Percentiles rank a stretch among this genome's conserved stretches.
Evolutionary conservation across 352 stramenopile species (phyloP).

Genomic region (Globisporangium alternatum): DNA sequence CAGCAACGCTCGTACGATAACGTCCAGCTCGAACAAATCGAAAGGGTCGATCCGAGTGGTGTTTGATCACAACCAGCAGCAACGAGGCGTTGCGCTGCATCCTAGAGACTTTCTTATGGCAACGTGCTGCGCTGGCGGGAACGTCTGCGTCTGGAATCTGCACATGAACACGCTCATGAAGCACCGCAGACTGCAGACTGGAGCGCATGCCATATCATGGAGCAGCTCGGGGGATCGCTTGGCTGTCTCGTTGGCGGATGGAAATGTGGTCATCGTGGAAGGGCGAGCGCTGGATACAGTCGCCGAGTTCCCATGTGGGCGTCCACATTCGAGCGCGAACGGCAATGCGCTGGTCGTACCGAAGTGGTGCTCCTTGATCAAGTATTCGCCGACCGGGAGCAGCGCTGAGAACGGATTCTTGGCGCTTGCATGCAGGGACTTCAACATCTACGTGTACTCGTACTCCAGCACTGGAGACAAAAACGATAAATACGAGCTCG

Average conservation of each 20-base stretch:
- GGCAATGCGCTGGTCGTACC: slow-evolving; percentile 12
- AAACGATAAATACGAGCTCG: slow-evolving; percentile 36
- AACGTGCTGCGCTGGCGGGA: slow-evolving; percentile 33
- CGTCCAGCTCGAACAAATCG: neutral
- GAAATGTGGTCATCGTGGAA: slow-evolving; percentile 41
- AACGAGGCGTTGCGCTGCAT: slow-evolving; percentile 35
- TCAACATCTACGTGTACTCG: slow-evolving; percentile 72
- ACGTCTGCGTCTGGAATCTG: slow-evolving; percentile 40
- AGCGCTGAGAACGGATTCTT: slow-evolving; percentile 20
- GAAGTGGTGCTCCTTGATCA: slow-evolving; percentile 54
- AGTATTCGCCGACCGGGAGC: slow-evolving; percentile 37
- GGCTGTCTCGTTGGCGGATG: slow-evolving; percentile 39
- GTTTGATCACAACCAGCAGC: slow-evolving; percentile 25
- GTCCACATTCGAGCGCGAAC: neutral
- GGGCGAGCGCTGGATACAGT: slow-evolving; percentile 20
- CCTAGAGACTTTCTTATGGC: slow-evolving; percentile 37
- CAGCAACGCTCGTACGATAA: neutral
- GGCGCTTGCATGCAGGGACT: slow-evolving; percentile 62
- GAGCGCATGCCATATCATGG: slow-evolving; percentile 35
- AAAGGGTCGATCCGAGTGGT: slow-evolving; percentile 16
- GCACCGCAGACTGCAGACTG: slow-evolving; percentile 18
- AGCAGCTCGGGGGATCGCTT: slow-evolving; percentile 31
- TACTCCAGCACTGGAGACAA: neutral
- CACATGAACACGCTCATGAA: slow-evolving; percentile 29
- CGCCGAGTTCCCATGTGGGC: slow-evolving; percentile 24